Evolutionary conservation across 495 filamentous ascomycete genomes (phyloP).

Genomic region (Penicillium goetzii): DNA sequence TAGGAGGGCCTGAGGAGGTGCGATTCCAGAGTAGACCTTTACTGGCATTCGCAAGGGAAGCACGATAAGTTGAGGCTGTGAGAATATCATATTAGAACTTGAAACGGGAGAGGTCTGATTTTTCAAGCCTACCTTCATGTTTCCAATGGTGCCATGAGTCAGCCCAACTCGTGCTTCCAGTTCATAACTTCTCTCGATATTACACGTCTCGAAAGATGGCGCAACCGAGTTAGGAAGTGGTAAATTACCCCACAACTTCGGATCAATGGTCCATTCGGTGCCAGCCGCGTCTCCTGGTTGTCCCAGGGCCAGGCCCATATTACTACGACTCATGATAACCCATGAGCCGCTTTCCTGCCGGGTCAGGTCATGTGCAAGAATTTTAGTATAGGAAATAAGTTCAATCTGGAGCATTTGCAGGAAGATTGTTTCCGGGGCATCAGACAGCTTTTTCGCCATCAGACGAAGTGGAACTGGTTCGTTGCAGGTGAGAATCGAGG

Average conservation of each 20-base stretch:
- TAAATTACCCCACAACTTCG: slow-evolving; percentile 66
- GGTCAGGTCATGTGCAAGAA: slow-evolving; percentile 71
- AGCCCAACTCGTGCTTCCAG: slow-evolving; percentile 81
- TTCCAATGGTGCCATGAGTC: slow-evolving; percentile 55
- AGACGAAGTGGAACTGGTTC: slow-evolving; percentile 80
- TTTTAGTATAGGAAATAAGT: slow-evolving; percentile 75
- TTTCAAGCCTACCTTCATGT: slow-evolving; percentile 53
- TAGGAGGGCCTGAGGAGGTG: slow-evolving; percentile 76
- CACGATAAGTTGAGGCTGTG: slow-evolving; percentile 67
- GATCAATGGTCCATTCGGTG: slow-evolving; percentile 68
- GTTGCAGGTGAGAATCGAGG: slow-evolving; percentile 87
- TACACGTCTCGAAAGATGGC: slow-evolving; percentile 87
- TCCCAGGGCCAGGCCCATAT: slow-evolving; percentile 66
- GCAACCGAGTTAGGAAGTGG: slow-evolving; percentile 81
- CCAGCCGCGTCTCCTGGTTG: slow-evolving; percentile 59
- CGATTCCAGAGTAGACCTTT: slow-evolving; percentile 86
- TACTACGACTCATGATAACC: slow-evolving; percentile 68
- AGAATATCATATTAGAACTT: slow-evolving; percentile 11
- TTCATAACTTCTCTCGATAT: slow-evolving; percentile 79
- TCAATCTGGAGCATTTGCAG: slow-evolving; percentile 80
- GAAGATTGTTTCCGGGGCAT: slow-evolving; percentile 64
- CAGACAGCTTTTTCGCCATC: slow-evolving; percentile 72
- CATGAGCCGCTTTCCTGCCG: slow-evolving; percentile 68
- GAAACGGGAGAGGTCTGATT: not conserved
- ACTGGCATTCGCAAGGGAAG: slow-evolving; percentile 79